Base-by-base conservation (phyloP, 202 grass and related monocot genomes). In the Zoysia matrella region DNA sequence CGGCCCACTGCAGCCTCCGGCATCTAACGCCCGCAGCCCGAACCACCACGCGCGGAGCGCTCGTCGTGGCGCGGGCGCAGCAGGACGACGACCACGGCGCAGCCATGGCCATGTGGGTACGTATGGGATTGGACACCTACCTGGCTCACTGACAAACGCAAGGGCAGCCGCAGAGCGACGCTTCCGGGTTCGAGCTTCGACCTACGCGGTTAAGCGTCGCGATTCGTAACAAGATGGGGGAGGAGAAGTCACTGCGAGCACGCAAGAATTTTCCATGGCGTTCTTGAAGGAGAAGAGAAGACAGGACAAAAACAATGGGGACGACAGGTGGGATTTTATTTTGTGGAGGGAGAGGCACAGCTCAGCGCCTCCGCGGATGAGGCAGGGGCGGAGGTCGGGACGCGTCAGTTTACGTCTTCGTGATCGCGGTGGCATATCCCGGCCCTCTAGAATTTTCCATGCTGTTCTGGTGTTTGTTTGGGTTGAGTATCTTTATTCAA, bases 31-130 rank as follows among this genome's bases (percentile, higher is more conserved):
- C 5, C 11, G 72, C 7, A 1, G 36, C 50, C 8, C 15, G 42
- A 5, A 76, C 13, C 54, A 73, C 52, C 60, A 79, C 52, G 5
- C 40, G 82, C 7, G 65, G 82, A 7, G 82, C 53, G 51, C 72
- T 89, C 0, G 87, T 60, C 10, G 64, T 52, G 63, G 76, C 11
- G 0, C 40, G 9, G 76, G 82, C 4, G 82, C 77, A 89, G 60
- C 72, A 77, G 18, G 87, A 77, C 60, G 82, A 53, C 58, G 74
- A 76, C 69, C 62, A 73, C 46, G 80, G 40, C 69, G 60, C 60
- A 4, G 87, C 77, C 87, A 89, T 85, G 66, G 86, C 22, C 40
- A 67, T 6, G 15, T 67, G 22, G 56, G 15, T 8, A 40, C 3
- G 60, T 6, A 50, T 46, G 58, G 55, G 55, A 18, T 0, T 36